Evolutionary conservation across 148 eudicot genomes (phyloP).

Genomic region (Beta vulgaris): DNA sequence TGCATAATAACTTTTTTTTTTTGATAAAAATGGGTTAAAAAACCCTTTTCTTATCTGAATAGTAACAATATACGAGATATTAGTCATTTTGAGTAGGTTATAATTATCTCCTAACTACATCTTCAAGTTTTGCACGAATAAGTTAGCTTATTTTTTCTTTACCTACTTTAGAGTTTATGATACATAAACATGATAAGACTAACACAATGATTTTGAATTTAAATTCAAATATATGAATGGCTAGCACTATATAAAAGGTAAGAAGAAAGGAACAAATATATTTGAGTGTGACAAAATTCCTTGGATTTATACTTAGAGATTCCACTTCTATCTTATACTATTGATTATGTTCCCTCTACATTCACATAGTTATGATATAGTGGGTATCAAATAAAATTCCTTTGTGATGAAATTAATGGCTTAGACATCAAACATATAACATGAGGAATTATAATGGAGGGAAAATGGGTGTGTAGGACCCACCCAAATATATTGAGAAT

Average conservation of each 20-base stretch:
- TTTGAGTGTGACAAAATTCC: background rate
- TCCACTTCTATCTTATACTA: background rate
- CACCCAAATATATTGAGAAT: background rate
- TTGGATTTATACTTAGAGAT: background rate
- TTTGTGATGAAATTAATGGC: background rate
- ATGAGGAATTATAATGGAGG: conserved; percentile 6
- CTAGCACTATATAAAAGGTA: no score
- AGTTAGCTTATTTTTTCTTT: no score
- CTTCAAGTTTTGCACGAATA: no score
- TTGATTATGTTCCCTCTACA: conserved; percentile 2
- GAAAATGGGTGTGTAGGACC: background rate
- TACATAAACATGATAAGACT: no score
- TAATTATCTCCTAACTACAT: no score
- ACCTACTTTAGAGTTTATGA: no score
- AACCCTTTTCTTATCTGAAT: no score
- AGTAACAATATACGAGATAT: no score
- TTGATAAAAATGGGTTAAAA: background rate
- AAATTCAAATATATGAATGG: no score
- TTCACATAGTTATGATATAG: background rate
- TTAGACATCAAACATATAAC: background rate
- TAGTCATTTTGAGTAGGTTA: no score
- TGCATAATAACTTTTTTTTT: no score
- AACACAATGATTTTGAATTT: no score
- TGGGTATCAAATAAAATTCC: background rate
- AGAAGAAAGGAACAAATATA: background rate